phyloP scores from a whole-genome alignment of 1,284 basidiomycete genomes.

The Trichosporon sp. region DNA sequence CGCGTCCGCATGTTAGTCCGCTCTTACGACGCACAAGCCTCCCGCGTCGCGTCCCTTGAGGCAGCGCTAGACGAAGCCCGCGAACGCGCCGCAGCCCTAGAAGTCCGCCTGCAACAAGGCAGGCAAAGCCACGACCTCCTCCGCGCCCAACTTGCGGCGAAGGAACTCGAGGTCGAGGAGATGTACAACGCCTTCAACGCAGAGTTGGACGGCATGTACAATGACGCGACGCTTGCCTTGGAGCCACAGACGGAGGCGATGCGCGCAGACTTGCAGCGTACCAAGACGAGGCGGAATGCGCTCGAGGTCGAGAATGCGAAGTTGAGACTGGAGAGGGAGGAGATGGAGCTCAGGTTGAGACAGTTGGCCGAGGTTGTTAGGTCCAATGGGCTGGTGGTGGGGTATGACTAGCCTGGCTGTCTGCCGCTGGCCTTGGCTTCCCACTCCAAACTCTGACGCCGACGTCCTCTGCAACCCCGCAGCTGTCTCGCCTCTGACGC shows the following conservation, averaged over 20 bases:
- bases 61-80: conserved; percentile 62
- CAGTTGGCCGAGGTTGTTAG: background rate
- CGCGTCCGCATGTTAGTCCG: conserved; percentile 18
- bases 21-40: conserved; percentile 3
- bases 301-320: conserved; percentile 70
- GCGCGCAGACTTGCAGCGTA: conserved; percentile 61
- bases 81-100: conserved; percentile 60
- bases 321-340: conserved; percentile 64
- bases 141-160: conserved; percentile 65
- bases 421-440: too few species aligned
- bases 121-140: conserved; percentile 70
- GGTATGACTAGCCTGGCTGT: background rate
- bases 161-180: conserved; percentile 78
- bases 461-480: too few species aligned
- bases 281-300: conserved; percentile 68
- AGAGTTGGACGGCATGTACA: conserved; percentile 81
- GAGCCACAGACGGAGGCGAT: conserved; percentile 72
- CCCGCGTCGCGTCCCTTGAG: conserved; percentile 54
- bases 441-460: too few species aligned
- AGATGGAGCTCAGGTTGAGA: conserved; percentile 33
- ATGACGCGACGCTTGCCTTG: conserved; percentile 63
- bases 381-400: background rate
- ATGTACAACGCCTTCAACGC: conserved; percentile 91
- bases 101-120: conserved; percentile 60
- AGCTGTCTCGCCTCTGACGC: too few species aligned